Evolutionary conservation across 192 early-diverging fungal species (phyloP), one percentile per base, ranked within the genome.

Genomic region (Diversispora eburnea): DNA sequence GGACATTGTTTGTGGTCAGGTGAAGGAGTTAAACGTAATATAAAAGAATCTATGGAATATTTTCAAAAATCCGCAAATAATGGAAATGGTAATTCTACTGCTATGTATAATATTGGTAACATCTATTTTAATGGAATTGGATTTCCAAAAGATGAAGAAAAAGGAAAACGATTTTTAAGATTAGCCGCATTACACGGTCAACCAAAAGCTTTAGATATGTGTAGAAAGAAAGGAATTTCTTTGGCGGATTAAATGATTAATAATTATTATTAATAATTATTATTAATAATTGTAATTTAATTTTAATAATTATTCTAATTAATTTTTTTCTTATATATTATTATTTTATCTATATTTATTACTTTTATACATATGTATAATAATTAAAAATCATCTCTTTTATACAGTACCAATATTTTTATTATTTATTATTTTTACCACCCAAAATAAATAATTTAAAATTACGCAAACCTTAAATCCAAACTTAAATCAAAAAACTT

Each of bases 1-100:
- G 72, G 60, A 17, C 72, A 73, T 62, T 73, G 72, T 73, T 64
- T 73, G 43, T 73, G 72, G 59, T 15, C n/a, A 41, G 72, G 72
- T 54, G 72, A 64, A 54, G 61, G 61, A 7, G 12, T 64, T n/a
- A 19, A 62, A 54, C 63, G 49, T 1, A 54, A 73, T 64, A 55
- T 51, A n/a, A 54, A 33, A 64, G 43, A 57, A n/a, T 13, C 68
- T 5, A 42, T 70, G n/a, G 54, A 58, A 57, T 70, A 70, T 70
- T 70, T 70, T 57, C 51, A 70, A 45, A 41, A 42, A 42, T 54
- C 68, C 7, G 68, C 68, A 15, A 39, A 70, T 57, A 70, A 70
- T 56, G 68, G 68, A 41, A 70, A 70, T 54, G 68, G 68, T 54
- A 70, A 70, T 54, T 25, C 25, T 42, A 70, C 68, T 57, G 68